Evolutionary conservation across 352 stramenopile genomes (phyloP).

Genomic region (Phytopythium delawarense): DNA sequence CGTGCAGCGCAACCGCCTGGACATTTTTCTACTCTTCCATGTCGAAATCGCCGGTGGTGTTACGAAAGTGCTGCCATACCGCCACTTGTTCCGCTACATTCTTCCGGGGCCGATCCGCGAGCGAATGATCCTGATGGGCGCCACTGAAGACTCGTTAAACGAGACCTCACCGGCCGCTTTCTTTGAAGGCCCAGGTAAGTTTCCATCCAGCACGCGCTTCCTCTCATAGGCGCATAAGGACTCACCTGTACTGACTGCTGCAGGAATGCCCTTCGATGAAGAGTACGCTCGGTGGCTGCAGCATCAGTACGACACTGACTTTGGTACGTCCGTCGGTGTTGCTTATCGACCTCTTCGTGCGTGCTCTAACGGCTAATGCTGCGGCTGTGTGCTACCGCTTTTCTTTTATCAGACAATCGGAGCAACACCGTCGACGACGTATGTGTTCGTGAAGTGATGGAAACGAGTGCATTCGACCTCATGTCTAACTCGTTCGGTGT

Average conservation of each 20-base stretch:
- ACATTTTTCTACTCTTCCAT: conserved; percentile 80
- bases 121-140: conserved; percentile 68
- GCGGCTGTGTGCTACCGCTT: background rate
- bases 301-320: conserved; percentile 81
- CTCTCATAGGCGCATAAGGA: background rate
- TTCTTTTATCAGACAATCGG: conserved; percentile 25
- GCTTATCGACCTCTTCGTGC: background rate
- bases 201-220: background rate
- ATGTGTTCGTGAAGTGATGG: background rate
- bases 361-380: background rate
- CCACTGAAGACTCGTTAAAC: conserved; percentile 61
- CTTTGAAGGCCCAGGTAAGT: conserved; percentile 41
- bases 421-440: conserved; percentile 48
- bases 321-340: conserved; percentile 37
- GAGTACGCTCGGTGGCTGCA: conserved; percentile 87
- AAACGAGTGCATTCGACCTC: too few species aligned
- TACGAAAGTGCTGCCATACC: conserved; percentile 56
- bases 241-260: background rate
- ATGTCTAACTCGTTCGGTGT: background rate
- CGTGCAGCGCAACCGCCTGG: conserved; percentile 37
- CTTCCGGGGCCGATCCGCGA: conserved; percentile 54
- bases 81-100: conserved; percentile 75
- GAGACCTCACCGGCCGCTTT: conserved; percentile 66
- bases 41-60: conserved; percentile 48
- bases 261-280: conserved; percentile 77